Evolutionary conservation across 768 basidiomycete species (phyloP).

Genomic region (Lyophyllum atratum): DNA sequence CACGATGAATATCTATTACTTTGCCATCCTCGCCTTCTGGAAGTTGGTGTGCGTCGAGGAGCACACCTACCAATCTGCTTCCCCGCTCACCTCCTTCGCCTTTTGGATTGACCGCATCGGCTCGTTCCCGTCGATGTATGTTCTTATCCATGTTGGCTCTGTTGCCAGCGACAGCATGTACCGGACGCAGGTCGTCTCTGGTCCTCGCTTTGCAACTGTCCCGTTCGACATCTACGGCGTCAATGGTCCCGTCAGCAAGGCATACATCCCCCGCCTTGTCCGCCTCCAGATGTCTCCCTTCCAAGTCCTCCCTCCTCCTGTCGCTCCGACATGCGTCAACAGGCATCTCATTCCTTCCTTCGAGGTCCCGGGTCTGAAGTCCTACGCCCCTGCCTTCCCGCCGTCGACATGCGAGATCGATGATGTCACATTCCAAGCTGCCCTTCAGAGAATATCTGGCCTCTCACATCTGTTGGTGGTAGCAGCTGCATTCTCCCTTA

Average conservation of each 20-base stretch:
- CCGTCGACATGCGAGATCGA: not conserved
- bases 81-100: not conserved
- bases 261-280: conserved; percentile 3
- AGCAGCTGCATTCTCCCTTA: not conserved
- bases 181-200: not conserved
- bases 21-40: not conserved
- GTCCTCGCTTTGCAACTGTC: not conserved
- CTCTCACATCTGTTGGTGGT: too few species aligned
- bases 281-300: conserved; percentile 3
- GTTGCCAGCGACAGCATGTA: not conserved
- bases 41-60: not conserved
- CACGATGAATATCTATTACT: not conserved
- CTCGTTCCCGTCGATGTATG: not conserved
- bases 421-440: not conserved
- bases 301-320: not conserved
- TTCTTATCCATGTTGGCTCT: not conserved
- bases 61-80: not conserved
- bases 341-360: conserved; percentile 4
- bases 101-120: not conserved
- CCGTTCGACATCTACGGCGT: not conserved
- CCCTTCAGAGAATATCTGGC: too few species aligned
- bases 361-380: conserved; percentile 10
- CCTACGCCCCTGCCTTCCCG: not conserved
- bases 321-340: conserved; percentile 5
- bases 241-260: conserved; percentile 1